Evolutionary conservation across 257 asterid genomes (phyloP).

Genomic region (Fraxinus cuspidata): DNA sequence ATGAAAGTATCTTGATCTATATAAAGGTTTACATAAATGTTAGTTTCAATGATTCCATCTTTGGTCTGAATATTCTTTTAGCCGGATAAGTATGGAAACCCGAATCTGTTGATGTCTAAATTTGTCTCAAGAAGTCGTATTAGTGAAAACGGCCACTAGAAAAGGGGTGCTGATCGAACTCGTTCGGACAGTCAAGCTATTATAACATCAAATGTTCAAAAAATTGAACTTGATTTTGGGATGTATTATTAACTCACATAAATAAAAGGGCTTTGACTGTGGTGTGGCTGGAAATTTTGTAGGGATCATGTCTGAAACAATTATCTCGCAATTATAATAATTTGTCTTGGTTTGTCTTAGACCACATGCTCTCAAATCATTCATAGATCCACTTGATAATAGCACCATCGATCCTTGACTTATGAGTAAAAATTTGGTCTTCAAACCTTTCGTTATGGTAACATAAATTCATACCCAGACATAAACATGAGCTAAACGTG

Average conservation of each 20-base stretch:
- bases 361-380: conserved; percentile 68
- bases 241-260: conserved; percentile 6
- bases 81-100: neutral
- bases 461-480: neutral
- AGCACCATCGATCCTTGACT: neutral
- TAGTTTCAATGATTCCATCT: conserved; percentile 1
- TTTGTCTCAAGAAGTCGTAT: neutral
- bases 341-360: conserved; percentile 47
- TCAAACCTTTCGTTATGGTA: neutral
- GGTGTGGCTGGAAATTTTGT: conserved; percentile 35
- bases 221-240: neutral
- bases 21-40: conserved; percentile 13
- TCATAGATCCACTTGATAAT: conserved; percentile 43
- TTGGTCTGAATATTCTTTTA: neutral
- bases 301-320: conserved; percentile 58
- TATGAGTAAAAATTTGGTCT: neutral
- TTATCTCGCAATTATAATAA: conserved; percentile 45
- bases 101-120: neutral
- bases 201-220: neutral
- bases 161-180: no score
- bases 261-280: conserved; percentile 19
- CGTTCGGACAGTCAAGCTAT: no score
- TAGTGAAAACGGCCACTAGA: no score
- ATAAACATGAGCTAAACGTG: neutral
- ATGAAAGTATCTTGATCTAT: conserved; percentile 28